Conservation (phyloP, 495 filamentous ascomycete genomes). For the Friedmanniomyces endolithicus region DNA sequence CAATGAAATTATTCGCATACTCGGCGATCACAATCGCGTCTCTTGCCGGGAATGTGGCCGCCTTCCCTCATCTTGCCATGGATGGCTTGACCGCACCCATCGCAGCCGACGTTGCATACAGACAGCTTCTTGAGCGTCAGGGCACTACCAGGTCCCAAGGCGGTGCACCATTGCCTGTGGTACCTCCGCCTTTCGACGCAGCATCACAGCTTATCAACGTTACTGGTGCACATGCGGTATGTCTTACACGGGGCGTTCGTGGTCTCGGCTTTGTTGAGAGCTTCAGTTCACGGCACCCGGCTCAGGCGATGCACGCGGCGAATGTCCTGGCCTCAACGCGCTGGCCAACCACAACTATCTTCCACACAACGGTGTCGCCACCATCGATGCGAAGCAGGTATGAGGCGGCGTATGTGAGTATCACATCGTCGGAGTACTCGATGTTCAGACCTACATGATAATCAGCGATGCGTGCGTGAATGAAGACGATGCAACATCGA, state of each 20-base stretch:
- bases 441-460: background rate
- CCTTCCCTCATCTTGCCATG: conserved; percentile 17
- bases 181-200: conserved; percentile 27
- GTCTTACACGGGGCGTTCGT: background rate
- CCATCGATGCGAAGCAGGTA: too few relatives aligned
- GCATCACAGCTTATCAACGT: conserved; percentile 25
- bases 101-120: conserved; percentile 9
- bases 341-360: conserved; percentile 41
- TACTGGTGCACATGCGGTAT: conserved; percentile 17
- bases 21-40: background rate
- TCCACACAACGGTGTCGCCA: conserved; percentile 39
- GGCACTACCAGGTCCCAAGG: conserved; percentile 8
- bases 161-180: conserved; percentile 15
- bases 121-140: conserved; percentile 4
- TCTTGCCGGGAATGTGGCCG: conserved; percentile 11
- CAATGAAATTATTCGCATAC: background rate
- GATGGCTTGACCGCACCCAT: conserved; percentile 4
- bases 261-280: background rate
- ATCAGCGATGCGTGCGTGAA: too few relatives aligned
- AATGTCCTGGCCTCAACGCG: conserved; percentile 38
- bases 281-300: conserved; percentile 22
- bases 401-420: background rate
- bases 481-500: background rate
- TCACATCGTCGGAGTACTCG: background rate
- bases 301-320: conserved; percentile 21